These are phyloP conservation scores for Stephanodiscus triporus DNA, from an alignment of 108 stramenopile species.

Conservation along the genomic window DNA sequence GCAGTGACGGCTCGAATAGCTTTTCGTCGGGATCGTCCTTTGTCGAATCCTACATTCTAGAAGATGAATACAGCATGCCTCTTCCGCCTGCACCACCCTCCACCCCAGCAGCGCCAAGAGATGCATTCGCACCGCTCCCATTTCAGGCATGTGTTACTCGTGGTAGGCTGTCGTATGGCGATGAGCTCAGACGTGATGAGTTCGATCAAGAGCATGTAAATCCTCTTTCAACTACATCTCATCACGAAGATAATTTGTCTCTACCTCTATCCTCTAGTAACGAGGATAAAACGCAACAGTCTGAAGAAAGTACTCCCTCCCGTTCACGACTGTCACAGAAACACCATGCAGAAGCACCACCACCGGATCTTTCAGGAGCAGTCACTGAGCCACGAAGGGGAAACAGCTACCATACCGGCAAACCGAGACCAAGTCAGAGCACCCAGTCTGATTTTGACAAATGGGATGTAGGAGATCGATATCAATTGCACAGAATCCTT, in stretches of 20 bases:
- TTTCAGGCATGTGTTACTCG: slow-evolving; percentile 26
- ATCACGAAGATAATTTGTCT: slow-evolving; percentile 5
- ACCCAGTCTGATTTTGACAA: slow-evolving; percentile 66
- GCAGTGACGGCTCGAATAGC: slow-evolving; percentile 16
- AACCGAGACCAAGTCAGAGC: slow-evolving; percentile 14
- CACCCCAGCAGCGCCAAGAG: slow-evolving; percentile 44
- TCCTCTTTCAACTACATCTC: slow-evolving; percentile 8
- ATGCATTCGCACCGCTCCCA: slow-evolving; percentile 24
- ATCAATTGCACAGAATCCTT: slow-evolving; percentile 82
- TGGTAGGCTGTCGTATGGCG: slow-evolving; percentile 34
- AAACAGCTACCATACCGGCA: not conserved
- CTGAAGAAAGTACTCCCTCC: slow-evolving; percentile 15
- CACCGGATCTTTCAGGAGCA: slow-evolving; percentile 27
- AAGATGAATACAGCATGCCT: slow-evolving; percentile 38
- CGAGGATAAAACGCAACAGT: slow-evolving; percentile 26
- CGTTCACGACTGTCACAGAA: slow-evolving; percentile 19
- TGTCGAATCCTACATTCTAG: slow-evolving; percentile 28
- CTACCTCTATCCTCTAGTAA: slow-evolving; percentile 20
- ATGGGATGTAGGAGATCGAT: slow-evolving; percentile 94
- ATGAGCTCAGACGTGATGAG: slow-evolving; percentile 18
- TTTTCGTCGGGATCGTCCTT: slow-evolving; percentile 37
- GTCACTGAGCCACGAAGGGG: slow-evolving; percentile 31
- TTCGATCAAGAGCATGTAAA: slow-evolving; percentile 1
- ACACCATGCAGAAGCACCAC: slow-evolving; percentile 10
- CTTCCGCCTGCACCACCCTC: slow-evolving; percentile 50